phyloP scores from a whole-genome alignment of 768 basidiomycete genomes.

The Collybia sordida region DNA sequence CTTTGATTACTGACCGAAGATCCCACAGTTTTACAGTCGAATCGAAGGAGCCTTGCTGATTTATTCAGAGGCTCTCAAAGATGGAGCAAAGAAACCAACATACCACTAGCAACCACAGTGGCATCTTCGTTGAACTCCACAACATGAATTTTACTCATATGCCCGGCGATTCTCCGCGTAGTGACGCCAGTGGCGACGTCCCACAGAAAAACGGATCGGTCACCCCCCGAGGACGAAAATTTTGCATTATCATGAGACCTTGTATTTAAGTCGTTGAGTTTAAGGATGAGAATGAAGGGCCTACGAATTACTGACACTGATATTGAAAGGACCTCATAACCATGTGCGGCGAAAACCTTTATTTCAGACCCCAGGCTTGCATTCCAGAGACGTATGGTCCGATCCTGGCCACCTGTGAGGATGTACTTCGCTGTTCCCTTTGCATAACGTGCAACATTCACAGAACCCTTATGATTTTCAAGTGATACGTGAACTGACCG shows the following conservation, averaged over 20 bases:
- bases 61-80: not conserved
- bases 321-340: constrained; percentile 92
- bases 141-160: constrained; percentile 86
- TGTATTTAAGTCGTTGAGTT: constrained; percentile 1
- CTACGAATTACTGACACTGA: constrained; percentile 62
- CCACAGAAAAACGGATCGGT: constrained; percentile 92
- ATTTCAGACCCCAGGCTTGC: constrained; percentile 84
- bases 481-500: constrained; percentile 66
- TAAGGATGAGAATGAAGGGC: not conserved
- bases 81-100: constrained; percentile 11
- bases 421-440: constrained; percentile 87
- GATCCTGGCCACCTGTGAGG: constrained; percentile 92
- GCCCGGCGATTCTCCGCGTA: constrained; percentile 80
- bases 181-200: constrained; percentile 90
- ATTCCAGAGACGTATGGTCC: constrained; percentile 90
- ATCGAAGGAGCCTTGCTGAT: constrained; percentile 81
- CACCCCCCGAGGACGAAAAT: constrained; percentile 93
- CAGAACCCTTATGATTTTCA: constrained; percentile 73
- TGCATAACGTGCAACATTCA: constrained; percentile 90
- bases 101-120: constrained; percentile 86
- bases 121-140: constrained; percentile 92
- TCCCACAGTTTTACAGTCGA: constrained; percentile 92
- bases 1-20: constrained; percentile 55
- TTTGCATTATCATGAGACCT: constrained; percentile 93
- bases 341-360: constrained; percentile 88